A percentile compares a stretch with the other conserved stretches of the same genome.
Conservation (phyloP, 192 early-diverging fungal genomes). For the Backusella morwellensis region DNA sequence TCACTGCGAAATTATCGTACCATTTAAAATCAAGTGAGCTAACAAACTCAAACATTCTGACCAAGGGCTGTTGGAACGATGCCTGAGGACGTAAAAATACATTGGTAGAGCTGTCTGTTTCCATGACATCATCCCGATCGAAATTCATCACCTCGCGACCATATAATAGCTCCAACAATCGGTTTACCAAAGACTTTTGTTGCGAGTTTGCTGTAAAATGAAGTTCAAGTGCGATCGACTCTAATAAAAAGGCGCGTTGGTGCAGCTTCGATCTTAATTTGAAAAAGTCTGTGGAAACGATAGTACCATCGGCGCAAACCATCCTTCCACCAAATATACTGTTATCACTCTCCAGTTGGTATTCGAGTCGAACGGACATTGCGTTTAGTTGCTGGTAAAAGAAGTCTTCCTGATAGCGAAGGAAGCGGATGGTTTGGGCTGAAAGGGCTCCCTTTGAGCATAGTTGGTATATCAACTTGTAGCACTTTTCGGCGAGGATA, state of each 20-base stretch:
- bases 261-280: conserved; percentile 63
- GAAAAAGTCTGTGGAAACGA: conserved; percentile 17
- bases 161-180: conserved; percentile 42
- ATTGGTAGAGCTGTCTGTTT: background rate
- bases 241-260: conserved; percentile 86
- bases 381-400: conserved; percentile 61
- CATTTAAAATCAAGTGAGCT: conserved; percentile 62
- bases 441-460: conserved; percentile 72
- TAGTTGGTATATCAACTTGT: conserved; percentile 79
- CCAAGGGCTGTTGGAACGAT: conserved; percentile 59
- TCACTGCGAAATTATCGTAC: conserved; percentile 33
- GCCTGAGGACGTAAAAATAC: background rate
- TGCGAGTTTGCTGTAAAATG: conserved; percentile 47
- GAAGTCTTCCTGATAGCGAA: conserved; percentile 82
- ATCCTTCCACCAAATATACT: conserved; percentile 2
- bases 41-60: conserved; percentile 73
- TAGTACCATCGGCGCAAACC: conserved; percentile 4
- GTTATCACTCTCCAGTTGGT: background rate
- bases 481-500: conserved; percentile 81
- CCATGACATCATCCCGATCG: conserved; percentile 10
- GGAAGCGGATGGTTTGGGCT: conserved; percentile 73
- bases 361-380: conserved; percentile 39
- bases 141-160: conserved; percentile 18
- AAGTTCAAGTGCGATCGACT: conserved; percentile 83
- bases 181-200: conserved; percentile 34